A percentile compares a stretch with the other conserved stretches of the same genome.
These are phyloP conservation scores for Suhomyces coccinellae DNA, from an alignment of 1,139 yeast genomes.

Conservation along the genomic window DNA sequence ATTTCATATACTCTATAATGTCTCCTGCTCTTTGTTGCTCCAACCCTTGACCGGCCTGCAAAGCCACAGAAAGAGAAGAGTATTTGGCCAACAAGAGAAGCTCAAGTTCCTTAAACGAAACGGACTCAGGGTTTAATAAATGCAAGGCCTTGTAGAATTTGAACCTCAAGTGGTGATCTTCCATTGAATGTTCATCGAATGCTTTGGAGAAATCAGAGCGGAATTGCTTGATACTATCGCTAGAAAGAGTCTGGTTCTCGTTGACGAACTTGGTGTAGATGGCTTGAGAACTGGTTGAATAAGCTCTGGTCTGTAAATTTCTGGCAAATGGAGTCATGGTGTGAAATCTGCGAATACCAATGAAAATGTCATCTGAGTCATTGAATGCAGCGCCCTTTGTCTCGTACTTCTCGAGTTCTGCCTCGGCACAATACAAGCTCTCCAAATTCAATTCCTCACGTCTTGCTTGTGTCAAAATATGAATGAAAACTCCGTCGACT, in stretches of 20 bases:
- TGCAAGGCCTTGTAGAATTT: slow-evolving; percentile 43
- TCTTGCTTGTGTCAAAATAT: slow-evolving; percentile 69
- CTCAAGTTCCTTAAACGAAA: slow-evolving; percentile 29
- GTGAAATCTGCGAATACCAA: slow-evolving; percentile 48
- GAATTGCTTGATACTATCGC: slow-evolving; percentile 11
- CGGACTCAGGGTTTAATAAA: slow-evolving; percentile 30
- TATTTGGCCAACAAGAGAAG: slow-evolving; percentile 31
- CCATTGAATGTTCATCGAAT: slow-evolving; percentile 19
- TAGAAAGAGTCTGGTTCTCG: slow-evolving; percentile 4
- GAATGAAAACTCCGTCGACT: slow-evolving; percentile 63
- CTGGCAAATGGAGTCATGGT: slow-evolving; percentile 23
- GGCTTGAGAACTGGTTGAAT: slow-evolving; percentile 6
- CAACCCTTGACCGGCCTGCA: slow-evolving; percentile 15
- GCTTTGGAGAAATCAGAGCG: slow-evolving; percentile 10
- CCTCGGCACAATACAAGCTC: slow-evolving; percentile 57
- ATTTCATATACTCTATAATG: slow-evolving; percentile 31
- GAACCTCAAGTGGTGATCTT: slow-evolving; percentile 37
- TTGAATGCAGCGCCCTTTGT: slow-evolving; percentile 9
- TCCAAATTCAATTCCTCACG: slow-evolving; percentile 70
- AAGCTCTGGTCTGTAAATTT: neutral
- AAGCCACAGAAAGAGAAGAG: slow-evolving; percentile 19
- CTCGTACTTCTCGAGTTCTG: slow-evolving; percentile 35
- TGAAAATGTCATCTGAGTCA: slow-evolving; percentile 48
- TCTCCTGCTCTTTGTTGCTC: slow-evolving; percentile 28
- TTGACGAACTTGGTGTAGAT: slow-evolving; percentile 6